Base-by-base conservation (phyloP, 1,139 yeast species). In the Yamadazyma conglobata region DNA sequence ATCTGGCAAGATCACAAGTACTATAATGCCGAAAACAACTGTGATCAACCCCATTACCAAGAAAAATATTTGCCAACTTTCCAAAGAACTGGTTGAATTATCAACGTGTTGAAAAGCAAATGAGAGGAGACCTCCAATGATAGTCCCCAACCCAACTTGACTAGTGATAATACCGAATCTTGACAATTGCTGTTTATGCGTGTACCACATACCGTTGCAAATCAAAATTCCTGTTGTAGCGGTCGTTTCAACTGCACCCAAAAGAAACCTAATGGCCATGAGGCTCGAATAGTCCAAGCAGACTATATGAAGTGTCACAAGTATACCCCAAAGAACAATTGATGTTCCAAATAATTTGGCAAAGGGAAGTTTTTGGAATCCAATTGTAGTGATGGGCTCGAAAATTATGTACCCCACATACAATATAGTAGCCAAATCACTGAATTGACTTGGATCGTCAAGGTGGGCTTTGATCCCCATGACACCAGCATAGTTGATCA, bases 351-450 rank as follows among this genome's bases (percentile, higher is more conserved):
- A 47, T n/a, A 65, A 48, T 38, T 64, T 64, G 6, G 70, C 62
- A 25, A 63, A 52, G 1, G 72, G 66, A 19, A 60, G 52, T 32
- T 47, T 53, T 38, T 67, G 73, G 29, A 68, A 55, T 19, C 55
- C 48, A 31, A 55, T 46, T 0, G 68, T 58, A 18, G 63, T 57
- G 18, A 70, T 38, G 1, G 76, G 73, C 32, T 67, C 75, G 19
- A 70, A 73, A 26, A 67, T 57, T 27, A 72, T 62, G 38, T 69
- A 70, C 2, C 74, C 71, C 27, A 58, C 68, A 34, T 63, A 67
- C 36, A 66, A 56, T 23, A 64, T 62, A 5, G 73, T 64, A 9
- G 67, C 66, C 24, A 65, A 49, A 40, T 68, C 58, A 24, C 70
- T 60, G 40, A 61, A 69, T 35, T 68, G 59, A 34, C 60, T 54